Evolutionary conservation across 805 yeast genomes (phyloP), one percentile per base, ranked within the genome.

Genomic region (Nakazawaea pomicola): DNA sequence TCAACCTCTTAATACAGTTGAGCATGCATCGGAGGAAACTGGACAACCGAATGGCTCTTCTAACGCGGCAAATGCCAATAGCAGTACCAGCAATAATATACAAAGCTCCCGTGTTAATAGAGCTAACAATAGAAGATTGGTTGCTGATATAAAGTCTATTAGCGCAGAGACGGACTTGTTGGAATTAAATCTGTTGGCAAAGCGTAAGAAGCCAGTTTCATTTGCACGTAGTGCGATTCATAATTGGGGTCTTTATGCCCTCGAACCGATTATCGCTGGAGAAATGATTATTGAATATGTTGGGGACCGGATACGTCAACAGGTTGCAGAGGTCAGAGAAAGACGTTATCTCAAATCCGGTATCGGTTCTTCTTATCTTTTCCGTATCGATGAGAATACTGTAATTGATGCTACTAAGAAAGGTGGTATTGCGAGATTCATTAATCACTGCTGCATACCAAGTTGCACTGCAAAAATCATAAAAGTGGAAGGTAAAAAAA

Each of bases 251-350:
- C 65, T 93, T 29, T 93, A 89, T 62, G 99, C 99, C 0, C 65
- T 86, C 53, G 98, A 93, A 54, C 95, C 95, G 2, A 93, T 93
- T 55, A 85, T 88, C n/a, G 95, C 93, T 1, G 84, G 80, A 50
- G 99, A 93, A 60, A 91, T 93, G 96, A 89, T 93, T 54, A 91
- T 93, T 45, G 99, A 93, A 61, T 93, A 93, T 53, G 97, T 93
- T 4, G 99, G 99, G 21, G 98, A 93, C 51, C 74, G 95, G 41
- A 80, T 93, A 21, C 70, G 98, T 41, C 96, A 88, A 54, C 96
- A 87, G 43, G 91, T 90, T 30, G 95, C 97, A 1, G 99, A 93
- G 53, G 76, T 86, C 52, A 72, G 99, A 38, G 99, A 93, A 55
- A 80, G 80, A 57, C 72, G 83, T 34, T 93, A 93, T 58, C 61